Evolutionary conservation across 306 rosid species (phyloP), one percentile per base, ranked within the genome.

Genomic region (Albizia julibrissin): DNA sequence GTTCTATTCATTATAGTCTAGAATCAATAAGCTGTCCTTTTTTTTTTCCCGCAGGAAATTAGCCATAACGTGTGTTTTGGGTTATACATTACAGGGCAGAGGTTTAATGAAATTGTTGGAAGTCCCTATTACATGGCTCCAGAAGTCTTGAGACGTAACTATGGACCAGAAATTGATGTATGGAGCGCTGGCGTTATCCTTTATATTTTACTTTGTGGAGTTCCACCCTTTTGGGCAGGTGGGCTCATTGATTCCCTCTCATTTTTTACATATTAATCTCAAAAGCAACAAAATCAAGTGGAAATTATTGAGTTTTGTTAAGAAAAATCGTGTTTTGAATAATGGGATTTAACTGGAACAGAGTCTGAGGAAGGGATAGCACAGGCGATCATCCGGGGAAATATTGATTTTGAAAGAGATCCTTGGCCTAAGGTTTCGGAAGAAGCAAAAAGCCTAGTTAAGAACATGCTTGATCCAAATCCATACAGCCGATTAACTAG

Each of bases 101-200:
- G 91, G 86, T 95, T 93, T 84, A 77, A 56, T 83, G 98, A 95
- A 85, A 93, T 95, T 75, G 99, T 95, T 66, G 99, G 99, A 83
- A 95, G 99, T 80, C 99, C 99, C 52, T 95, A 95, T 87, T 95
- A 95, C 89, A 95, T 95, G 99, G 99, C 99, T 80, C 99, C 99
- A 1, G 99, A 95, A 83, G 98, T 95, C 3, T 79, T 95, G 24
- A 88, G 96, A 80, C 91, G 97, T 16, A 91, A 92, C 85, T 95
- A 93, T 29, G 97, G 97, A 43, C 91, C 86, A n/a, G 97, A 93
- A 84, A 80, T 93, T 52, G 99, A 95, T 87, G 88, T 93, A 3
- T 95, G 99, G 99, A 95, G 98, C 77, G 87, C 98, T 19, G 99
- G 99, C 14, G 98, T 95, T 6, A 95, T 95, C 79, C 97, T 95